Evolutionary conservation across 1,284 basidiomycete species (phyloP).

Genomic region (Leccinum pachyderme): DNA sequence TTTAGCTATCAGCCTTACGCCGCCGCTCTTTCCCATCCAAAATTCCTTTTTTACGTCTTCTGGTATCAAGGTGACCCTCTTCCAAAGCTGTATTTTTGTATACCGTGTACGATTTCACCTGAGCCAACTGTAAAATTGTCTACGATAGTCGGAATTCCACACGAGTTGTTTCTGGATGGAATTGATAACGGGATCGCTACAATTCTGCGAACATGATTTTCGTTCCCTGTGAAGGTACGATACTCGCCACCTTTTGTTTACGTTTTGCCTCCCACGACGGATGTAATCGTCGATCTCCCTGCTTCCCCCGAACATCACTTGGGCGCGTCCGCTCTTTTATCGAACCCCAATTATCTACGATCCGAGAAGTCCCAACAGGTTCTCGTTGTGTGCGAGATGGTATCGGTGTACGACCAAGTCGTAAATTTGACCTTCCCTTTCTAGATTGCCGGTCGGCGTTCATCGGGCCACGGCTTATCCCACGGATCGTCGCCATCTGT

Average conservation of each 20-base stretch:
- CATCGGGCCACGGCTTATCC: conserved; percentile 11
- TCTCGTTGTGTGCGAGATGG: background rate
- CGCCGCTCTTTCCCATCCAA: background rate
- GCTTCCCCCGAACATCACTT: conserved; percentile 5
- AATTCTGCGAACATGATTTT: conserved; percentile 57
- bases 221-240: conserved; percentile 61
- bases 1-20: background rate
- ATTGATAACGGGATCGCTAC: conserved; percentile 8
- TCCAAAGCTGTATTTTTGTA: conserved; percentile 8
- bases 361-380: background rate
- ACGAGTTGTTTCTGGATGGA: background rate
- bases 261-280: conserved; percentile 94
- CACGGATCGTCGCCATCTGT: conserved; percentile 22
- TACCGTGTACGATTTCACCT: background rate
- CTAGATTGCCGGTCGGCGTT: conserved; percentile 18
- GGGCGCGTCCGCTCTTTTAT: background rate
- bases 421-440: conserved; percentile 4
- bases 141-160: background rate
- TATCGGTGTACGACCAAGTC: background rate
- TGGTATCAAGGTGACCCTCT: background rate
- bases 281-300: conserved; percentile 58
- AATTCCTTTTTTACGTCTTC: background rate
- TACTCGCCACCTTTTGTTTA: conserved; percentile 58
- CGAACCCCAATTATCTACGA: background rate
- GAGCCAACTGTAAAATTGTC: background rate